phyloP scores from a whole-genome alignment of 2,329 filamentous ascomycete genomes.

The Sporothrix euskadiensis region DNA sequence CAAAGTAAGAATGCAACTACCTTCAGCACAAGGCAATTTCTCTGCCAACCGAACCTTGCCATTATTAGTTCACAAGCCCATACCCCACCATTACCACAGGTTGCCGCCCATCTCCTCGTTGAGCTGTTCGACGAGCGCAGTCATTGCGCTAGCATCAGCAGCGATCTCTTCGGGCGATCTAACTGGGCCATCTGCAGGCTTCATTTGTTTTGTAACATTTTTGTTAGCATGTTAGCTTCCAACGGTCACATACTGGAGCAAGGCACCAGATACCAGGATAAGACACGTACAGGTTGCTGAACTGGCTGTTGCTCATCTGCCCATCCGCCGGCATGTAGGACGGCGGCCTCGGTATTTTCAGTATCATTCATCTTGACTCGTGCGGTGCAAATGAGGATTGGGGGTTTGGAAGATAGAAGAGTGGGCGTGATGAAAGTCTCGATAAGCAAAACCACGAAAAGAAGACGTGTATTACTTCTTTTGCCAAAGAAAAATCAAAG shows the following conservation, averaged over 20 bases:
- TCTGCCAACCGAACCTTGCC: background rate
- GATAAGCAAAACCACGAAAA: too few species aligned
- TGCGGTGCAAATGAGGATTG: too few species aligned
- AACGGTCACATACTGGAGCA: background rate
- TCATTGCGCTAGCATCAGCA: background rate
- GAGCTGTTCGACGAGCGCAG: background rate
- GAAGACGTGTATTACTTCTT: too few species aligned
- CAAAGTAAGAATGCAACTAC: background rate
- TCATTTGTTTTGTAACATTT: background rate
- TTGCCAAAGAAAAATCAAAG: too few species aligned
- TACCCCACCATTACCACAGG: background rate
- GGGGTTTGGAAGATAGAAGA: too few species aligned
- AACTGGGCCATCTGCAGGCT: background rate
- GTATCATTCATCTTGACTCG: background rate
- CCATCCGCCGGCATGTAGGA: background rate
- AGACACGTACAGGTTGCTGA: background rate
- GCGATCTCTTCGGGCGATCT: background rate
- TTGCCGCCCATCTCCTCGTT: background rate
- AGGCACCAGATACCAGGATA: background rate
- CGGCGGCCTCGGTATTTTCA: background rate
- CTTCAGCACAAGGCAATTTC: background rate
- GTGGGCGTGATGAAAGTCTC: too few species aligned
- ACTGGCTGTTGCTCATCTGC: background rate
- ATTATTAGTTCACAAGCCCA: too few species aligned
- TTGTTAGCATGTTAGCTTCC: background rate